Evolutionary conservation across 768 basidiomycete genomes (phyloP).

Genomic region (Clavulina sp.): DNA sequence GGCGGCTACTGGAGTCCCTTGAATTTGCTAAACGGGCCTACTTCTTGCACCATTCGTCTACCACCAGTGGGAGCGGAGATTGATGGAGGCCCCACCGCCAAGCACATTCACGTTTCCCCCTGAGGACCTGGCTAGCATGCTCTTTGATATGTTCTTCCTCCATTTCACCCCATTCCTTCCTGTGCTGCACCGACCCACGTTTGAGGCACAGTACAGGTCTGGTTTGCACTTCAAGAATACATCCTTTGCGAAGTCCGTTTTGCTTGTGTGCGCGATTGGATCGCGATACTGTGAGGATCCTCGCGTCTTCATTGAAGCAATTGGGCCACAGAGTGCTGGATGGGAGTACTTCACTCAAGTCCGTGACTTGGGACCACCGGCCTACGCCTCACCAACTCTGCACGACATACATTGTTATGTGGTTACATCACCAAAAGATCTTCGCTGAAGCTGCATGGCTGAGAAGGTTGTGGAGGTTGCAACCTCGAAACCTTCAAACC

Average conservation of each 20-base stretch:
- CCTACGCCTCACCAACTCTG: too few species aligned
- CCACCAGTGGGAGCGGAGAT: too few species aligned
- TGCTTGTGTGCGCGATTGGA: slow-evolving; percentile 57
- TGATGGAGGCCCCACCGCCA: too few species aligned
- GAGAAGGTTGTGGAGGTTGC: too few species aligned
- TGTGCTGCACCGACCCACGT: slow-evolving; percentile 54
- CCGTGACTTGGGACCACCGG: slow-evolving; percentile 12
- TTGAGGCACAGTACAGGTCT: slow-evolving; percentile 32
- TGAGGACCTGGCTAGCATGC: slow-evolving; percentile 30
- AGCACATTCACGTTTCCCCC: slow-evolving; percentile 59
- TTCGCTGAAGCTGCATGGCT: too few species aligned
- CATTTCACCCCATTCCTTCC: slow-evolving; percentile 38
- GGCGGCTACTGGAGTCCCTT: too few species aligned
- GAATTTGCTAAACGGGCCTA: too few species aligned
- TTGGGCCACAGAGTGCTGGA: slow-evolving; percentile 22
- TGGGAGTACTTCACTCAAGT: slow-evolving; percentile 50
- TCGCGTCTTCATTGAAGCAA: slow-evolving; percentile 25
- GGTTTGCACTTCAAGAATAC: slow-evolving; percentile 34
- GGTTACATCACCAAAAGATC: too few species aligned
- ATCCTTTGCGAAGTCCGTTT: slow-evolving; percentile 38
- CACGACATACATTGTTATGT: too few species aligned
- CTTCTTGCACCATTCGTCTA: too few species aligned
- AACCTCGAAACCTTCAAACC: too few species aligned
- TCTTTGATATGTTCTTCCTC: slow-evolving; percentile 50
- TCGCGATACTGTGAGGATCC: slow-evolving; percentile 40